These are phyloP conservation scores for Pythium aristosporum DNA, from an alignment of 352 stramenopile genomes.

Conservation along the genomic window DNA sequence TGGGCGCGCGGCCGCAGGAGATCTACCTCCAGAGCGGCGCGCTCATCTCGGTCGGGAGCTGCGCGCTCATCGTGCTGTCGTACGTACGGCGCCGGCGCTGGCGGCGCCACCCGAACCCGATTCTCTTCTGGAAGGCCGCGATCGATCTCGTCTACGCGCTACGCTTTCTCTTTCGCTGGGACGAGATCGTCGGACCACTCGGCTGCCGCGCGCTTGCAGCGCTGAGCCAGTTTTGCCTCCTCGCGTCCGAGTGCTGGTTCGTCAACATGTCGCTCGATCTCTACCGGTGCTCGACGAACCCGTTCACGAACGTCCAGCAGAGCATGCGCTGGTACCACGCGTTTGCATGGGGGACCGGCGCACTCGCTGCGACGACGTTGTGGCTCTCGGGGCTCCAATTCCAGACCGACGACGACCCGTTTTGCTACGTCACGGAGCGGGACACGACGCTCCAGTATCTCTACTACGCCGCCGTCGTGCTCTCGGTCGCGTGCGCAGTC, in stretches of 20 bases:
- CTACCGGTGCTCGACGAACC: conserved; percentile 84
- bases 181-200: conserved; percentile 44
- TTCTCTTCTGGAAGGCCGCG: conserved; percentile 82
- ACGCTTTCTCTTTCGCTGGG: conserved; percentile 74
- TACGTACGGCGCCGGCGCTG: conserved; percentile 68
- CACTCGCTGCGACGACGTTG: conserved; percentile 47
- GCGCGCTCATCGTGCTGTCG: conserved; percentile 66
- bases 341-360: conserved; percentile 69
- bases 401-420: conserved; percentile 43
- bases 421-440: conserved; percentile 77
- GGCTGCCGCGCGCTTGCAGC: conserved; percentile 59
- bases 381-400: conserved; percentile 56
- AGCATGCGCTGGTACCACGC: conserved; percentile 74
- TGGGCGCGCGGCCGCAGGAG: conserved; percentile 28
- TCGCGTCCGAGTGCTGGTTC: conserved; percentile 88
- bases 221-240: conserved; percentile 72
- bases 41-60: conserved; percentile 74
- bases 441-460: conserved; percentile 58
- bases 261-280: conserved; percentile 85
- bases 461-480: conserved; percentile 76
- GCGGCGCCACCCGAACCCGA: conserved; percentile 75
- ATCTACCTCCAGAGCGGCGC: conserved; percentile 64
- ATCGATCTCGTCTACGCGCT: conserved; percentile 75
- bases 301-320: conserved; percentile 80
- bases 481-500: conserved; percentile 64